Conservation (phyloP, 768 basidiomycete genomes). For the Gautieria morchelliformis region DNA sequence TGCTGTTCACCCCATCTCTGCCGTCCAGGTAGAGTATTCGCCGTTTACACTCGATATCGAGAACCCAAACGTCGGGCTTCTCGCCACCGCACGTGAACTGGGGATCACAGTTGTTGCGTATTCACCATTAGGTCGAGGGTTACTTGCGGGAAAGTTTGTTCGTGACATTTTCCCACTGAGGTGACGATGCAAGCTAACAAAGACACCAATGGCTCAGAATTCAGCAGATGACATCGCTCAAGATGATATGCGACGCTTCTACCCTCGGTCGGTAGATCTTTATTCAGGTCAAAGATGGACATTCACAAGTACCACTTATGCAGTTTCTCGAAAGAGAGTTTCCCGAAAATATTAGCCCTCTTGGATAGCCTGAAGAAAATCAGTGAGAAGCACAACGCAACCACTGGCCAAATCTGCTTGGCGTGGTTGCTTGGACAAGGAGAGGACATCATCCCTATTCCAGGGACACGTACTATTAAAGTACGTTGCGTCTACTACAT, state of each 20-base stretch:
- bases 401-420: slow-evolving; percentile 37
- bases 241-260: slow-evolving; percentile 25
- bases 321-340: slow-evolving; percentile 26
- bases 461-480: slow-evolving; percentile 32
- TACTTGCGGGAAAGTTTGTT: slow-evolving; percentile 38
- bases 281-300: too few relatives aligned
- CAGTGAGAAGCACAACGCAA: slow-evolving; percentile 27
- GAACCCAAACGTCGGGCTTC: slow-evolving; percentile 29
- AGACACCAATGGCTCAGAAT: slow-evolving; percentile 15
- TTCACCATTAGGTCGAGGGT: slow-evolving; percentile 41
- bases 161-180: slow-evolving; percentile 9
- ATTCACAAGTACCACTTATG: too few relatives aligned
- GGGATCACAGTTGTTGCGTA: slow-evolving; percentile 42
- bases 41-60: slow-evolving; percentile 41
- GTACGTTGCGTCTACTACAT: not conserved
- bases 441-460: slow-evolving; percentile 36
- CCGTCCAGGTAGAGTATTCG: slow-evolving; percentile 43
- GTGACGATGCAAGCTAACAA: too few relatives aligned
- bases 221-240: slow-evolving; percentile 33
- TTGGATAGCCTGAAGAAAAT: slow-evolving; percentile 27
- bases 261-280: too few relatives aligned
- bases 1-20: slow-evolving; percentile 39
- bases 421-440: slow-evolving; percentile 42
- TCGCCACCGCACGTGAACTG: slow-evolving; percentile 37
- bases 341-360: slow-evolving; percentile 35